Evolutionary conservation across 164 flowering plant genomes (phyloP), one percentile per base, ranked within the genome.

Genomic region (Sedum album): DNA sequence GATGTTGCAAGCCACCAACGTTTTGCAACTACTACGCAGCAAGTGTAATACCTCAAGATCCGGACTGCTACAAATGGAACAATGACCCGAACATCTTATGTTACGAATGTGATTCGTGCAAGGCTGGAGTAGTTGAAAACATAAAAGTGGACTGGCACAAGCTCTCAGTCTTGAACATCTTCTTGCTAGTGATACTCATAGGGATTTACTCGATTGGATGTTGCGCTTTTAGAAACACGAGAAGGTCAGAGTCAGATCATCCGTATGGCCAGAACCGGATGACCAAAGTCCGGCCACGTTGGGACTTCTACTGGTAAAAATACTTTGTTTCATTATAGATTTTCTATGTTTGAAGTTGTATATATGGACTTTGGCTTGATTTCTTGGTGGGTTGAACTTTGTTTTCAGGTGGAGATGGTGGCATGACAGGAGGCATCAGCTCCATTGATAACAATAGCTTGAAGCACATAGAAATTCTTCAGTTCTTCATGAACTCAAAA

Each of bases 1-100:
- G 99, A 0, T 94, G 97, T 71, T 94, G 99, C 80, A 94, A 92
- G 82, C 97, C 96, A 6, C 97, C 97, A 48, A 91, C 94, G 0
- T 51, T 85, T 31, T 94, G 99, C 84, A 77, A 74, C 46, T 91
- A 90, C 73, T 76, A 74, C 74, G 80, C 79, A 82, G 82, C 69
- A 35, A 60, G 77, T 8, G 51, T 61, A 77, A 57, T 68, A 69
- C 66, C 76, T 0, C 95, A 90, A 68, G 94, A 90, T 70, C 78
- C 79, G 14, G 97, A 95, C 70, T 95, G 97, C 80, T 84, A 74
- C 73, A 53, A 65, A 66, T 95, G 99, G 99, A 95, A 81, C 85
- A 90, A 89, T 53, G 82, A 79, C 15, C 75, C 83, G 2, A 74
- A 39, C 0, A 6, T 81, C 72, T 80, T 95, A 9, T 95, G 99